phyloP scores from a whole-genome alignment of 1,284 basidiomycete species.

The Rhodotorula sp. region DNA sequence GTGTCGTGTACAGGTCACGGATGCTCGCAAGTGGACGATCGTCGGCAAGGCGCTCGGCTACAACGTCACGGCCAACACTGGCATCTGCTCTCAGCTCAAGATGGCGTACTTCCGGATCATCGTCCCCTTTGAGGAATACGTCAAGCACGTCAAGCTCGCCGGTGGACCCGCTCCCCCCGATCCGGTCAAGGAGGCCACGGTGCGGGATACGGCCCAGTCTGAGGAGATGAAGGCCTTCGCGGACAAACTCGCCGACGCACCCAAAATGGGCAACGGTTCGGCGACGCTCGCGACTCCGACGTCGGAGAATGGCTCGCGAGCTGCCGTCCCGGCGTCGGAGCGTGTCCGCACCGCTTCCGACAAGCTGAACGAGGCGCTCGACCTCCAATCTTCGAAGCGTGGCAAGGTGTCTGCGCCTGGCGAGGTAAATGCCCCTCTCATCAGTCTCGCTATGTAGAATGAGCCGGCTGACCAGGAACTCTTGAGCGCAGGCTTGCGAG shows the following conservation, averaged over 20 bases:
- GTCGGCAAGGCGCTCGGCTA: constrained; percentile 43
- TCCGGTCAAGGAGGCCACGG: constrained; percentile 27
- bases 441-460: background rate
- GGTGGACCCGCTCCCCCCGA: constrained; percentile 31
- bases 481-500: constrained; percentile 68
- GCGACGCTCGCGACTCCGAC: constrained; percentile 21
- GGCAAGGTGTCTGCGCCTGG: constrained; percentile 15
- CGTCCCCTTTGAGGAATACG: constrained; percentile 89
- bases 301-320: constrained; percentile 7
- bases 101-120: constrained; percentile 87
- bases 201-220: constrained; percentile 3
- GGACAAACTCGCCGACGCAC: constrained; percentile 21
- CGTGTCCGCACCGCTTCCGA: constrained; percentile 41
- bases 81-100: constrained; percentile 81
- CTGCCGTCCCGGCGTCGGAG: constrained; percentile 17
- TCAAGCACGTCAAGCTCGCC: constrained; percentile 52
- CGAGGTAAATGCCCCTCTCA: constrained; percentile 15
- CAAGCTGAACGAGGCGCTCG: constrained; percentile 41
- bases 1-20: constrained; percentile 35
- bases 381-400: constrained; percentile 18
- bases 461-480: background rate
- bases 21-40: constrained; percentile 40
- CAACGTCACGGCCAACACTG: constrained; percentile 53
- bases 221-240: constrained; percentile 28
- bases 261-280: constrained; percentile 3